Percentiles rank a stretch among this genome's conserved stretches.
Conservation (phyloP, 2,329 filamentous ascomycete genomes). For the Xylariaceae sp. region DNA sequence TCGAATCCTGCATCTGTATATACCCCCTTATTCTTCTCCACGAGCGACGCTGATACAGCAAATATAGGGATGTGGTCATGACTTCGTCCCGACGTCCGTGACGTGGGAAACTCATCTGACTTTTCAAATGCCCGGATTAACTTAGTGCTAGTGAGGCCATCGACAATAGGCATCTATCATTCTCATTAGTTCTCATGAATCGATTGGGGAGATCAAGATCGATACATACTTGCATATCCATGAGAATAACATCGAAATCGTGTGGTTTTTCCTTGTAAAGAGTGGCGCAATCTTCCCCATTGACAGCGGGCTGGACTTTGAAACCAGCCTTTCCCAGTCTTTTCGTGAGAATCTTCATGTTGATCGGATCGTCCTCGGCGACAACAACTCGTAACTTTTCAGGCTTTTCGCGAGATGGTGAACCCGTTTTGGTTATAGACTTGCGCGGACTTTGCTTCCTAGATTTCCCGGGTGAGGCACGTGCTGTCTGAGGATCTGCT, state of each 20-base stretch:
- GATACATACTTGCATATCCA: conserved; percentile 79
- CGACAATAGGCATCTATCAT: conserved; percentile 81
- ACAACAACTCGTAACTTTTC: conserved; percentile 60
- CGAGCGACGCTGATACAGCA: conserved; percentile 76
- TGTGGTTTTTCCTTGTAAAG: conserved; percentile 59
- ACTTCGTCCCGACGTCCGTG: conserved; percentile 53
- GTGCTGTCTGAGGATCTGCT: conserved; percentile 26
- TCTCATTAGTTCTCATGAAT: conserved; percentile 4
- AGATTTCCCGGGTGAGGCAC: conserved; percentile 38
- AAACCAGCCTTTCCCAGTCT: conserved; percentile 73
- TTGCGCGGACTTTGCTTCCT: conserved; percentile 11
- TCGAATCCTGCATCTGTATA: conserved; percentile 81
- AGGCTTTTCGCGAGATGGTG: background rate
- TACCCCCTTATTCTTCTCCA: conserved; percentile 61
- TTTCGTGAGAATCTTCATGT: conserved; percentile 76
- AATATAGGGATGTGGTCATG: conserved; percentile 74
- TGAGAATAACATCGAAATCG: conserved; percentile 72
- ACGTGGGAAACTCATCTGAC: conserved; percentile 38
- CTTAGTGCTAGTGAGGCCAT: conserved; percentile 75
- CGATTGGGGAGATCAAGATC: background rate
- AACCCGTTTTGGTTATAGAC: conserved; percentile 2
- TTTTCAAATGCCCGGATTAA: conserved; percentile 74
- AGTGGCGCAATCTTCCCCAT: conserved; percentile 77
- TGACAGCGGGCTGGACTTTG: conserved; percentile 64
- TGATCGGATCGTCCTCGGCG: conserved; percentile 84